Percentiles rank a stretch among this genome's conserved stretches.
Evolutionary conservation across 2,329 filamentous ascomycete genomes (phyloP).

Genomic region (Emmonsiellopsis sp.): DNA sequence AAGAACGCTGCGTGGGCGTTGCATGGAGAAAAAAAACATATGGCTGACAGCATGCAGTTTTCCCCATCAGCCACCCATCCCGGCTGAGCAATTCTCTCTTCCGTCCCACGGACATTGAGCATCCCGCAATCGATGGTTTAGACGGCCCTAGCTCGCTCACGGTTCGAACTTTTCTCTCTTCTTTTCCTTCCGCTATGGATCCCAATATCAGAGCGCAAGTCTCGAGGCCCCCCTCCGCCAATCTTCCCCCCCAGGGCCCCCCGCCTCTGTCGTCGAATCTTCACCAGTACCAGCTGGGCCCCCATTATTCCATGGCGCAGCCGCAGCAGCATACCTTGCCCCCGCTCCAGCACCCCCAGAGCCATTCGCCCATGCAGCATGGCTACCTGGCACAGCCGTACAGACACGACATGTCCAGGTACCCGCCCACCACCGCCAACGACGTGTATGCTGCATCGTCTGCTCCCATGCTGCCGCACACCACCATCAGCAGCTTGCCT

Average conservation of each 20-base stretch:
- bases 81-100: neutral
- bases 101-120: neutral
- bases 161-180: slow-evolving; percentile 5
- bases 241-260: slow-evolving; percentile 34
- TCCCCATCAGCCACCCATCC: neutral
- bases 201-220: slow-evolving; percentile 35
- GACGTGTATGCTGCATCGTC: slow-evolving; percentile 34
- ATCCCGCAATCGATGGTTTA: slow-evolving; percentile 11
- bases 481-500: slow-evolving; percentile 32
- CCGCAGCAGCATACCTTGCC: slow-evolving; percentile 36
- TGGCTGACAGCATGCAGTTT: slow-evolving; percentile 1
- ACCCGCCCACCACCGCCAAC: slow-evolving; percentile 30
- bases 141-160: slow-evolving; percentile 5
- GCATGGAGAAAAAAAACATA: neutral
- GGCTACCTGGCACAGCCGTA: slow-evolving; percentile 33
- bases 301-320: slow-evolving; percentile 34
- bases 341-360: slow-evolving; percentile 37
- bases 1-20: slow-evolving; percentile 1
- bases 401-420: slow-evolving; percentile 34
- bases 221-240: slow-evolving; percentile 36
- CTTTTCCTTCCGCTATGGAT: slow-evolving; percentile 25
- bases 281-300: slow-evolving; percentile 39
- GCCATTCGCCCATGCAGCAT: slow-evolving; percentile 33
- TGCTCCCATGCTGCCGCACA: slow-evolving; percentile 34
- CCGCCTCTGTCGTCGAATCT: slow-evolving; percentile 34